phyloP scores from a whole-genome alignment of 2,329 filamentous ascomycete species.

The Harringtonia lauricola region DNA sequence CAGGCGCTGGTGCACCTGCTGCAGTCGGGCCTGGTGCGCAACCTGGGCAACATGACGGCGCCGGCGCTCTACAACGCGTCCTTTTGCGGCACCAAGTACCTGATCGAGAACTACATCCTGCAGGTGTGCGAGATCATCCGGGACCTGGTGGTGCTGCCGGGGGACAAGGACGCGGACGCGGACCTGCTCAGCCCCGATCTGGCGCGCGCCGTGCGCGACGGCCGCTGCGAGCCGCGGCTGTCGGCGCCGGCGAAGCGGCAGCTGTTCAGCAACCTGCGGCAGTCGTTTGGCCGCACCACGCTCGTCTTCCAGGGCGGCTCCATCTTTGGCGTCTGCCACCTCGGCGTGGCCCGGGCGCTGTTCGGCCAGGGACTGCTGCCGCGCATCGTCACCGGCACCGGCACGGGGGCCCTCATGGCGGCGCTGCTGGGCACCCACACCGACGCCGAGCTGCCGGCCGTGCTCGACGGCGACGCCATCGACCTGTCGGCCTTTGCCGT shows the following conservation, averaged over 20 bases:
- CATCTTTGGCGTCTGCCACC: slow-evolving; percentile 82
- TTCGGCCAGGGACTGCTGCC: slow-evolving; percentile 72
- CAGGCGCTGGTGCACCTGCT: slow-evolving; percentile 68
- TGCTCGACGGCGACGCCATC: slow-evolving; percentile 70
- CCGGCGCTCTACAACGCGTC: slow-evolving; percentile 73
- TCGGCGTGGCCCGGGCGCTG: slow-evolving; percentile 82
- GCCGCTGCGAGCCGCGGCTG: slow-evolving; percentile 5
- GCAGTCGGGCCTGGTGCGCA: slow-evolving; percentile 68
- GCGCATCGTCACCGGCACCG: slow-evolving; percentile 83
- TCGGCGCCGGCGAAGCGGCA: slow-evolving; percentile 51
- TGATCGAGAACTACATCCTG: slow-evolving; percentile 85
- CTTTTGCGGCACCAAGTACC: slow-evolving; percentile 77
- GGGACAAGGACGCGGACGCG: slow-evolving; percentile 13
- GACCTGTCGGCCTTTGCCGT: slow-evolving; percentile 67
- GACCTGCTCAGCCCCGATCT: slow-evolving; percentile 8
- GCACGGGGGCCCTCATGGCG: slow-evolving; percentile 80
- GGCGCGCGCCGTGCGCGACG: slow-evolving; percentile 8
- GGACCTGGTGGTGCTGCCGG: slow-evolving; percentile 60
- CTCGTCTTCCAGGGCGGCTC: slow-evolving; percentile 82
- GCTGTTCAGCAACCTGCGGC: slow-evolving; percentile 74
- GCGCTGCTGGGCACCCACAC: slow-evolving; percentile 81
- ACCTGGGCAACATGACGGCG: slow-evolving; percentile 82
- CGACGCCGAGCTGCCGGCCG: slow-evolving; percentile 67
- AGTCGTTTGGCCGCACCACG: slow-evolving; percentile 78
- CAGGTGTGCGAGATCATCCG: slow-evolving; percentile 73